A percentile compares a stretch with the other conserved stretches of the same genome.
Evolutionary conservation across 208 protist species (phyloP).

Genomic region (Wallacemonas collosoma): DNA sequence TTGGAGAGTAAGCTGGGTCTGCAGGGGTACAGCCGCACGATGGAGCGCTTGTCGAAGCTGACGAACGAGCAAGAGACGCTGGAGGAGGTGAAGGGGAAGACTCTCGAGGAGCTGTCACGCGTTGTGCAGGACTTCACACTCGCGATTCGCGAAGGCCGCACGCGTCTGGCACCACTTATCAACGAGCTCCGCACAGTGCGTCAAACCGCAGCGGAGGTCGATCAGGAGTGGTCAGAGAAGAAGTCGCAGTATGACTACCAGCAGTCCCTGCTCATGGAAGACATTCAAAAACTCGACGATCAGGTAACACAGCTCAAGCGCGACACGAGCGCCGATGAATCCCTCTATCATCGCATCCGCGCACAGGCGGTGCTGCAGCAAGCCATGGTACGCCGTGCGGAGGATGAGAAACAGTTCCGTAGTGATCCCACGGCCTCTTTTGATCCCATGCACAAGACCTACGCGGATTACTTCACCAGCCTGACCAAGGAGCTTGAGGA

Average conservation of each 20-base stretch:
- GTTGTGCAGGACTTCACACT: slow-evolving; percentile 89
- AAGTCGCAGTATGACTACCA: slow-evolving; percentile 90
- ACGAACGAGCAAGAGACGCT: slow-evolving; percentile 83
- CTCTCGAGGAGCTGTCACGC: slow-evolving; percentile 86
- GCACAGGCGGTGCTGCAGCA: slow-evolving; percentile 57
- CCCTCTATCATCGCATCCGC: slow-evolving; percentile 84
- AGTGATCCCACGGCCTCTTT: slow-evolving; percentile 31
- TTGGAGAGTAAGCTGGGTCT: slow-evolving; percentile 86
- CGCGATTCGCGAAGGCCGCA: slow-evolving; percentile 83
- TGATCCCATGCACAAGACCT: slow-evolving; percentile 67
- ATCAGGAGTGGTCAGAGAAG: slow-evolving; percentile 83
- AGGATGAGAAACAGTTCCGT: slow-evolving; percentile 60
- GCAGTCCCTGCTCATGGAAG: slow-evolving; percentile 78
- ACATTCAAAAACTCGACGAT: slow-evolving; percentile 85
- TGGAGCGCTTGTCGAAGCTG: slow-evolving; percentile 80
- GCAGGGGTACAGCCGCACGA: slow-evolving; percentile 84
- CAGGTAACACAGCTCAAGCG: slow-evolving; percentile 76
- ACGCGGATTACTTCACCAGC: slow-evolving; percentile 51
- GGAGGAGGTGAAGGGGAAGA: slow-evolving; percentile 90
- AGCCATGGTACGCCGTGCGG: slow-evolving; percentile 50
- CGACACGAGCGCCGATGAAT: slow-evolving; percentile 75
- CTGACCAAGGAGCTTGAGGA: slow-evolving; percentile 53
- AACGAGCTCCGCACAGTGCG: slow-evolving; percentile 86
- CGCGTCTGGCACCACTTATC: slow-evolving; percentile 85
- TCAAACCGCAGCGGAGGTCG: slow-evolving; percentile 81